These are phyloP conservation scores for Pyrenophora tritici-repentis DNA, from an alignment of 2,329 filamentous ascomycete species.

Conservation along the genomic window DNA sequence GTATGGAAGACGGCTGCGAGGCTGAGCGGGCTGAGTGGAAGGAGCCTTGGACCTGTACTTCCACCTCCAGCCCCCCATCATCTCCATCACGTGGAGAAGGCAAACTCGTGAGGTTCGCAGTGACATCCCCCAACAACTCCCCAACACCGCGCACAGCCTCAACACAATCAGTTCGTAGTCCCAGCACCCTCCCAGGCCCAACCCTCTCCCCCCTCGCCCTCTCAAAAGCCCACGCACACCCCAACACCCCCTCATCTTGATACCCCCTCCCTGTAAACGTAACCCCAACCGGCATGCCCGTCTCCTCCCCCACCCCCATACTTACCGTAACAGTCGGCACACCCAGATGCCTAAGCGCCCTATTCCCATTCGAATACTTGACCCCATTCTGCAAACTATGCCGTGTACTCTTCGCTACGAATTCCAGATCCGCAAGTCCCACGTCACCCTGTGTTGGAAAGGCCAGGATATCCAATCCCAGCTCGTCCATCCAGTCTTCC, in stretches of 20 bases:
- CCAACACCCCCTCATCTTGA: conserved; percentile 47
- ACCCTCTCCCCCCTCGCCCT: conserved; percentile 18
- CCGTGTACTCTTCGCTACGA: conserved; percentile 26
- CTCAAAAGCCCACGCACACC: conserved; percentile 32
- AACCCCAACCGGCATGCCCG: conserved; percentile 58
- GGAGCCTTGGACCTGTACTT: too few relatives aligned
- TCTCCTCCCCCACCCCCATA: conserved; percentile 57
- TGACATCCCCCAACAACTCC: background rate
- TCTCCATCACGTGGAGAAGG: background rate
- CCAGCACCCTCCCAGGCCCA: conserved; percentile 15
- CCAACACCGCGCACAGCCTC: too few relatives aligned
- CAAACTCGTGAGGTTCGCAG: background rate
- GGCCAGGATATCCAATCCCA: conserved; percentile 53
- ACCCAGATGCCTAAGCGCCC: conserved; percentile 59
- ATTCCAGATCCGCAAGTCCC: conserved; percentile 56
- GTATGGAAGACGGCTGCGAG: conserved; percentile 1
- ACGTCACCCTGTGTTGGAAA: conserved; percentile 60
- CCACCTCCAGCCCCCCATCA: too few relatives aligned
- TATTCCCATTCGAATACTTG: conserved; percentile 60
- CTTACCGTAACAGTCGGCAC: conserved; percentile 60
- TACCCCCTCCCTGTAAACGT: conserved; percentile 59
- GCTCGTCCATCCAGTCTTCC: conserved; percentile 57
- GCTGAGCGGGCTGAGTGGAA: background rate
- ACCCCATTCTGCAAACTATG: conserved; percentile 58
- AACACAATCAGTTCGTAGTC: conserved; percentile 20